Conservation (phyloP, 768 basidiomycete species). For the Calvatia gigantea region DNA sequence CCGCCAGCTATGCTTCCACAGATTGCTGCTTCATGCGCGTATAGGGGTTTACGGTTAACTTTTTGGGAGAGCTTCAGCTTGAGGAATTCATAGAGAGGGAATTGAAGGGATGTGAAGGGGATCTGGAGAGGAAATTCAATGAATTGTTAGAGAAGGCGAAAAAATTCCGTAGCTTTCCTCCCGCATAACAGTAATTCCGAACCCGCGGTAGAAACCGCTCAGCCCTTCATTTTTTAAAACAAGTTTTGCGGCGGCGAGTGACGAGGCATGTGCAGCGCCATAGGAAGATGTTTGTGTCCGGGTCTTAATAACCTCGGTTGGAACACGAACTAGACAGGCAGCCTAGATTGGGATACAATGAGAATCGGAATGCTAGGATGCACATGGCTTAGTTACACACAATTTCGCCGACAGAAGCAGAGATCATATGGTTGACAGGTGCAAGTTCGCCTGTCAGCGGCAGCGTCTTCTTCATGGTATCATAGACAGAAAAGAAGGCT, state of each 20-base stretch:
- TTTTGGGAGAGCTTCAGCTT: constrained; percentile 62
- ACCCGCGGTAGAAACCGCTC: constrained; percentile 85
- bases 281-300: constrained; percentile 86
- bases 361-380: constrained; percentile 7
- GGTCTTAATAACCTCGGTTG: constrained; percentile 95
- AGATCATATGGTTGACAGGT: constrained; percentile 54
- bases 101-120: constrained; percentile 94
- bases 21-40: constrained; percentile 73
- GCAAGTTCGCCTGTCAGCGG: constrained; percentile 59
- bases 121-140: constrained; percentile 63
- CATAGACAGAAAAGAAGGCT: constrained; percentile 93
- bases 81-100: constrained; percentile 90
- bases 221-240: constrained; percentile 62
- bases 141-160: constrained; percentile 19
- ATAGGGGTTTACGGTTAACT: constrained; percentile 52
- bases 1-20: constrained; percentile 94
- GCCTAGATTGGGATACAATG: constrained; percentile 40
- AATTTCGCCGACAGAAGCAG: constrained; percentile 61
- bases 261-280: constrained; percentile 50
- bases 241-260: constrained; percentile 53
- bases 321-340: constrained; percentile 91
- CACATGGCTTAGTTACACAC: constrained; percentile 27
- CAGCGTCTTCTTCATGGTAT: constrained; percentile 74
- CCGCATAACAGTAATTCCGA: constrained; percentile 67
- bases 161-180: constrained; percentile 27